A percentile compares a stretch with the other conserved stretches of the same genome.
phyloP scores from a whole-genome alignment of 768 basidiomycete species.

The Boletus rubescentipes region DNA sequence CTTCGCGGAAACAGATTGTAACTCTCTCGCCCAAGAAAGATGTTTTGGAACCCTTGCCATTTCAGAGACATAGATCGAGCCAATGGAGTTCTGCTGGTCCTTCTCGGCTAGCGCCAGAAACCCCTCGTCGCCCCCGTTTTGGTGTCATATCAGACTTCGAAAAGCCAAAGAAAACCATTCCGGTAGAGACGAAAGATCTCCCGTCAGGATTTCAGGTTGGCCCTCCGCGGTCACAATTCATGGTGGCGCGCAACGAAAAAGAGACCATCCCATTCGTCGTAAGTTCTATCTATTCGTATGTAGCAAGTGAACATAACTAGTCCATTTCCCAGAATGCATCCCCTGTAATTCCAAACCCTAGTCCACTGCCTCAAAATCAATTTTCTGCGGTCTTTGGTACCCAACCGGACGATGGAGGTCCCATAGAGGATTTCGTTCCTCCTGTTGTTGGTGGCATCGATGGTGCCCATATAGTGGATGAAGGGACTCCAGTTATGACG shows the following conservation, averaged over 20 bases:
- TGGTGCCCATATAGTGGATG: conserved; percentile 39
- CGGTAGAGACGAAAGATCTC: conserved; percentile 18
- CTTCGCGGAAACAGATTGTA: conserved; percentile 48
- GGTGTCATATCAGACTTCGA: conserved; percentile 27
- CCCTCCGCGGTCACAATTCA: conserved; percentile 19
- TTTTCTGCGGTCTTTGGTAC: conserved; percentile 22
- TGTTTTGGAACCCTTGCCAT: conserved; percentile 37
- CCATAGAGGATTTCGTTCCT: conserved; percentile 13
- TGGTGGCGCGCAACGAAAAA: conserved; percentile 18
- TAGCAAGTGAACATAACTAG: not conserved
- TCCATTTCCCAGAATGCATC: conserved; percentile 5
- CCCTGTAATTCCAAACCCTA: conserved; percentile 25
- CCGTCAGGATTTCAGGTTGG: conserved; percentile 28
- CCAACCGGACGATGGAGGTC: conserved; percentile 12
- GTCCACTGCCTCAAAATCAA: conserved; percentile 19
- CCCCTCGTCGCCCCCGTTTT: conserved; percentile 39
- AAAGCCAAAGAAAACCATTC: conserved; percentile 15
- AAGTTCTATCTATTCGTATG: not conserved
- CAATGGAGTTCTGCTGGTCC: conserved; percentile 27
- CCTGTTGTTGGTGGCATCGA: conserved; percentile 23
- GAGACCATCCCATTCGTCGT: conserved; percentile 8
- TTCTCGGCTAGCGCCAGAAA: conserved; percentile 33
- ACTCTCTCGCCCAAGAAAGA: conserved; percentile 49
- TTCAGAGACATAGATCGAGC: conserved; percentile 40
- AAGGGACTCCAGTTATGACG: conserved; percentile 6